Percentiles rank a stretch among this genome's conserved stretches.
Conservation (phyloP, 352 stramenopile species). For the Phytophthora aleatoria region DNA sequence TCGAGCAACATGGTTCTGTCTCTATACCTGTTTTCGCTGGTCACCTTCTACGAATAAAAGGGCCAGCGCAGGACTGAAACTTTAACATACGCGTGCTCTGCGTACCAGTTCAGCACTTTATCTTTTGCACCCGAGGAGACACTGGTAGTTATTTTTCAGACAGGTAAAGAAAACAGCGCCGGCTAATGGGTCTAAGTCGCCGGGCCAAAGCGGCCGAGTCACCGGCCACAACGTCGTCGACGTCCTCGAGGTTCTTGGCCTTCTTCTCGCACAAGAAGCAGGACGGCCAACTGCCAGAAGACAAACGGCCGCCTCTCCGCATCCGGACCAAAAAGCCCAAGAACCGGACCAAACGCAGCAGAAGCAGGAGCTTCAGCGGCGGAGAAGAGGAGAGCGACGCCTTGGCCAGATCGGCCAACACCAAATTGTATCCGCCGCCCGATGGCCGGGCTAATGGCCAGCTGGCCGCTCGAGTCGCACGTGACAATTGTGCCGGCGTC, state of each 20-base stretch:
- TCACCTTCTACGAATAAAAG: constrained; percentile 21
- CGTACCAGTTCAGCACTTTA: constrained; percentile 4
- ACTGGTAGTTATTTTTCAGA: not conserved
- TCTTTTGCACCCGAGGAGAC: constrained; percentile 5
- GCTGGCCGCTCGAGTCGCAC: constrained; percentile 41
- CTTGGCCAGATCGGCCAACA: not conserved
- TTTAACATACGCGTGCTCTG: constrained; percentile 1
- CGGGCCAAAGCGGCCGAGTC: constrained; percentile 27
- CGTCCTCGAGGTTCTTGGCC: constrained; percentile 30
- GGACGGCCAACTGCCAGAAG: constrained; percentile 5
- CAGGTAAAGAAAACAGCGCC: not conserved
- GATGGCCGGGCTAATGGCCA: constrained; percentile 41
- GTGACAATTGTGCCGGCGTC: constrained; percentile 31
- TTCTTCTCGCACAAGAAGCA: constrained; percentile 41
- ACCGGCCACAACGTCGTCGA: constrained; percentile 6
- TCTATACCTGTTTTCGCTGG: constrained; percentile 15
- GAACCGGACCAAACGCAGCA: constrained; percentile 11
- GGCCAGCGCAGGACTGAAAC: constrained; percentile 14
- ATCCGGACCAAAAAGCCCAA: constrained; percentile 17
- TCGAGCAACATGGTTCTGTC: constrained; percentile 3
- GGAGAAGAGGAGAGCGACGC: constrained; percentile 23
- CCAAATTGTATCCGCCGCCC: constrained; percentile 44
- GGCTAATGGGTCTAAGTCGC: constrained; percentile 35
- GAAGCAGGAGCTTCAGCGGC: constrained; percentile 29
- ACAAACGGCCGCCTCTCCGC: constrained; percentile 7